Evolutionary conservation across 169 alveolate species (phyloP), one percentile per base, ranked within the genome.

Genomic region (Plasmodium adleri): DNA sequence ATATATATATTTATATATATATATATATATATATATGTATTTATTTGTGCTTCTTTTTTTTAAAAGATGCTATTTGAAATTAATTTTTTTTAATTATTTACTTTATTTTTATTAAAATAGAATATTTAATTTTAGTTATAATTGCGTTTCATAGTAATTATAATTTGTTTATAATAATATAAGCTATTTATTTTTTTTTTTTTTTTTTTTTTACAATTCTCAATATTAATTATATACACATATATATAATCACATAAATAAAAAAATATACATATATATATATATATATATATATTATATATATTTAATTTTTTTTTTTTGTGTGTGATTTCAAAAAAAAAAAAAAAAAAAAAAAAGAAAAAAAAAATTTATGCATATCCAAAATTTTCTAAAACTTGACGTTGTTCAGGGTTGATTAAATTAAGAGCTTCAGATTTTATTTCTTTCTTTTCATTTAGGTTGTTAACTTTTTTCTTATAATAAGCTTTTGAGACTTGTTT

Each of bases 401-500:
- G 83, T 43, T 83, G 74, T 50, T 83, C 91, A 12, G 91, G 91
- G 2, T 56, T 83, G 5, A 83, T 67, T 62, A 70, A 58, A 13
- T 17, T 43, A 47, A 83, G 54, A 20, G 91, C 91, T 20, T 83
- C 67, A 13, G 62, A 0, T 62, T 71, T 83, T 10, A 83, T 39
- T 8, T 56, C 17, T 39, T 83, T 83, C 88, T 94, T 32, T 74
- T 74, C 91, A 17, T 83, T 83, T 26, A 70, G 12, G 50, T 74
- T 64, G 20, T 75, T 96, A 32, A 90, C 92, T 89, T 95, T 96
- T 85, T 94, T 96, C 90, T 93, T 88, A 88, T 93, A 97, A 94
- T 92, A 95, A 60, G 90, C 94, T 71, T 94, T 94, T 4, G 98
- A 80, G 72, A 97, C 97, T 59, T 83, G 96, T 95, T 96, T 97